phyloP scores from a whole-genome alignment of 2,329 filamentous ascomycete genomes.

The Sporothrix sp. region DNA sequence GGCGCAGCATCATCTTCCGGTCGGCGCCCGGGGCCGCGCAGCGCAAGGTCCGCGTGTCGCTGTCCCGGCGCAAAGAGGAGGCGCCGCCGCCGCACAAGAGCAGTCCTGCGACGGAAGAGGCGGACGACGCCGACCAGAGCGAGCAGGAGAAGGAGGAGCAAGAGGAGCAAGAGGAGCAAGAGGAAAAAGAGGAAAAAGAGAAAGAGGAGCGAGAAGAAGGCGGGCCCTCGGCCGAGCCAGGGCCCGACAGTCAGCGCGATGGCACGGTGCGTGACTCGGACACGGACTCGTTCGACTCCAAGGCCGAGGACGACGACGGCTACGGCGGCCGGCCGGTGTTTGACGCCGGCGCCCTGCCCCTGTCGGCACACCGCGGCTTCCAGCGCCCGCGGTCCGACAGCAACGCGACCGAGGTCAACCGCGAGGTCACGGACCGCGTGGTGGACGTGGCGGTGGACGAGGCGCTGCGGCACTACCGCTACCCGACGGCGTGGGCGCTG shows the following conservation, averaged over 20 bases:
- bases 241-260: no score
- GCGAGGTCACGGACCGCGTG: conserved; percentile 40
- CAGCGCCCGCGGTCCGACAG: conserved; percentile 16
- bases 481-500: conserved; percentile 53
- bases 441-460: conserved; percentile 50
- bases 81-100: not conserved
- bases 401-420: conserved; percentile 25
- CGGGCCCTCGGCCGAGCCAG: no score
- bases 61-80: not conserved
- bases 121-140: not conserved
- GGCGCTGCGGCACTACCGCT: conserved; percentile 46
- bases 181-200: conserved; percentile 14
- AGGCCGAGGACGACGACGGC: not conserved
- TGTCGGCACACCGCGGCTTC: not conserved
- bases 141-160: no score
- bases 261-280: no score
- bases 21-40: not conserved
- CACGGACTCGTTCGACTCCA: conserved; percentile 1
- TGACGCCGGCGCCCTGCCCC: not conserved
- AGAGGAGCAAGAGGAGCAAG: no score
- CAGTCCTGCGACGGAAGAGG: not conserved
- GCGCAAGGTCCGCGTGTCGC: not conserved
- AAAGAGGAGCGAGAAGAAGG: conserved; percentile 11
- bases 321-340: not conserved
- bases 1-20: conserved; percentile 6